phyloP scores from a whole-genome alignment of 352 stramenopile genomes.

The Phytopythium vexans region DNA sequence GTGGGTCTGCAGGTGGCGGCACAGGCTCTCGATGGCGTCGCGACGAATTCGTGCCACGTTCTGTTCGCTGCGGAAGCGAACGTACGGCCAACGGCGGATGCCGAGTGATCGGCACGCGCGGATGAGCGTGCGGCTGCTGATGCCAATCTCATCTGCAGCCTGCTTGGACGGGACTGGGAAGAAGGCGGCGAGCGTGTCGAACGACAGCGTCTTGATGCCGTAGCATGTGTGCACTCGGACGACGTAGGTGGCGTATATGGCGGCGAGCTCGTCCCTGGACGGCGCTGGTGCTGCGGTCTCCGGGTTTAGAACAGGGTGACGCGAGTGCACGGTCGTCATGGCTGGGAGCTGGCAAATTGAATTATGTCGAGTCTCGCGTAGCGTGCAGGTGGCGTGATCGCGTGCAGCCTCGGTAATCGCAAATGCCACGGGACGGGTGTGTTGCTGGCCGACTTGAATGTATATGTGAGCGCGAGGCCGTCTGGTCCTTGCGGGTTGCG shows the following conservation, averaged over 20 bases:
- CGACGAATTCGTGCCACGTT: constrained; percentile 50
- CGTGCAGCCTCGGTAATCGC: too few species aligned
- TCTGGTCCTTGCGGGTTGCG: too few species aligned
- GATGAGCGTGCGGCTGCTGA: constrained; percentile 50
- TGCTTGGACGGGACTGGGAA: constrained; percentile 52
- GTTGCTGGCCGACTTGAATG: too few species aligned
- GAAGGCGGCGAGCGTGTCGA: constrained; percentile 35
- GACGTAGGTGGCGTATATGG: constrained; percentile 25
- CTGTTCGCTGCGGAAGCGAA: constrained; percentile 51
- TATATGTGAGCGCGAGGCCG: too few species aligned
- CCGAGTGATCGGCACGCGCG: constrained; percentile 45
- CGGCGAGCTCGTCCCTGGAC: constrained; percentile 6
- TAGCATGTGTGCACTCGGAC: constrained; percentile 29
- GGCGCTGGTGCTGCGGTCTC: too few species aligned
- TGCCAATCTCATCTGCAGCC: constrained; percentile 45
- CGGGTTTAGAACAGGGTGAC: too few species aligned
- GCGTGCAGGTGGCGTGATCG: too few species aligned
- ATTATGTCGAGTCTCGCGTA: too few species aligned
- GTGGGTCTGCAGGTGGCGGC: constrained; percentile 36
- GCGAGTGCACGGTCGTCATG: too few species aligned
- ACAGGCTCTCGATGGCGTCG: constrained; percentile 47
- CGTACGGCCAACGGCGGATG: constrained; percentile 49
- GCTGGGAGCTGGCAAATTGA: too few species aligned
- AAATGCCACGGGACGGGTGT: too few species aligned
- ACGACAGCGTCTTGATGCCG: constrained; percentile 49